Base-by-base conservation (phyloP, 2,329 filamentous ascomycete species). In the Aspergillus hiratsukae region DNA sequence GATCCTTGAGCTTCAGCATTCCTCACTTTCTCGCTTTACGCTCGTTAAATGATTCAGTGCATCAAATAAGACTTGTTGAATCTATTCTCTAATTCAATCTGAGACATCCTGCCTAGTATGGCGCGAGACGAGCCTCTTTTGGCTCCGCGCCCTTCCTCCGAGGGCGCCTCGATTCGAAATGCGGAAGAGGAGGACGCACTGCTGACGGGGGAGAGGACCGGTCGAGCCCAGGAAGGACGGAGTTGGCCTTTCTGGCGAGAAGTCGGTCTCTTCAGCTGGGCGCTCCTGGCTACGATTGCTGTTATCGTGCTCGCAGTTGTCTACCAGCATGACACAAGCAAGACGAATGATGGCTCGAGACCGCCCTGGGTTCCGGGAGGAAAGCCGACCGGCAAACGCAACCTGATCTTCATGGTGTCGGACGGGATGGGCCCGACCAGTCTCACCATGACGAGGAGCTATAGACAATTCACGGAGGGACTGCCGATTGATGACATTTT, bases 371-470 rank as follows among this genome's bases (percentile, higher is more conserved):
- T 72, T 10, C 69, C 72, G 29, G 68, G 66, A 56, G 71, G 71
- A 21, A 78, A 76, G 60, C 78, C 80, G 55, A 75, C 67, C 28
- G 84, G 86, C 52, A 99, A 97, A 80, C 84, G 90, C 54, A 99
- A 97, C 75, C 81, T 99, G 53, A 88, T 99, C 66, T 97, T 99
- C 80, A 99, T 99, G 94, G 93, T 99, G 40, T 96, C 91, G 0
- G 94, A 99, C 73, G 94, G 94, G 68, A 99, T 99, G 94, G 94
- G 94, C 0, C 94, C 94, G 7, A 90, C 94, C 8, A 93, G 90
- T 65, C 81, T 99, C 53, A 89, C 88, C 27, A 75, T 99, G 71
- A 96, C 94, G 6, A 83, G 94, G 55, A 89, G 87, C 69, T 99
- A 88, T 77, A 86, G 89, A 63, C 94, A 99, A 74, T 83, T 87